Conservation (phyloP, 2,329 filamentous ascomycete species). For the Colletotrichum sp. region DNA sequence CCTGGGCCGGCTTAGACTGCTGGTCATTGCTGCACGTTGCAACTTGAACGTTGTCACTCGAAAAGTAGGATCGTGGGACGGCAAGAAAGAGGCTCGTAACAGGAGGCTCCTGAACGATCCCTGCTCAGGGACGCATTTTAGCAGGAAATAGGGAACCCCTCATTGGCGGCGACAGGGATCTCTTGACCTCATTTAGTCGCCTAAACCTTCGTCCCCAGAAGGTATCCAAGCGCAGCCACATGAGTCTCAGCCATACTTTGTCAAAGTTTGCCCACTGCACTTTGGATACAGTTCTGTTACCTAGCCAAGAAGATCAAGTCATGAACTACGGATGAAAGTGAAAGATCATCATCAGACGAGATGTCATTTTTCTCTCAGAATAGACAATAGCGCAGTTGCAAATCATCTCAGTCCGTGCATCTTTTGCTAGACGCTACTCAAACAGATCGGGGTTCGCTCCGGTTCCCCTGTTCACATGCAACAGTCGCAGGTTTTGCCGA, state of each 20-base stretch:
- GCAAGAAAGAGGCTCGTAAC: not conserved
- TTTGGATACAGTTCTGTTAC: not conserved
- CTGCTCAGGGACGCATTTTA: not conserved
- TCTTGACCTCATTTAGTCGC: not conserved
- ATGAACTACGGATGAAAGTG: not conserved
- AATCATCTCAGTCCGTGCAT: not conserved
- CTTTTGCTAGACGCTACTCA: not conserved
- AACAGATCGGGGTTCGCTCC: not conserved
- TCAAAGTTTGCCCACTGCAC: not conserved
- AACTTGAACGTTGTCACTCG: not conserved
- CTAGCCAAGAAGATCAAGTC: not conserved
- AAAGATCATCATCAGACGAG: not conserved
- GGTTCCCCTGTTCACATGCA: not conserved
- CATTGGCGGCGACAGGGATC: not conserved
- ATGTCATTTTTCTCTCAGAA: not conserved
- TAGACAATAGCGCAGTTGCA: not conserved
- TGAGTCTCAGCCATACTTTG: not conserved
- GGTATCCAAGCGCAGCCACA: not conserved
- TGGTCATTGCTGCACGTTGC: not conserved
- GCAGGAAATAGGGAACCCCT: not conserved
- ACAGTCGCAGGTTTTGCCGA: not conserved
- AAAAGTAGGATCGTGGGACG: not conserved
- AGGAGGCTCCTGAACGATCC: not conserved
- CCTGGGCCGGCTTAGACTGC: not conserved
- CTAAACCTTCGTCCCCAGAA: not conserved